These are phyloP conservation scores for Saprolegnia diclina DNA, from an alignment of 352 stramenopile species.

Conservation along the genomic window DNA sequence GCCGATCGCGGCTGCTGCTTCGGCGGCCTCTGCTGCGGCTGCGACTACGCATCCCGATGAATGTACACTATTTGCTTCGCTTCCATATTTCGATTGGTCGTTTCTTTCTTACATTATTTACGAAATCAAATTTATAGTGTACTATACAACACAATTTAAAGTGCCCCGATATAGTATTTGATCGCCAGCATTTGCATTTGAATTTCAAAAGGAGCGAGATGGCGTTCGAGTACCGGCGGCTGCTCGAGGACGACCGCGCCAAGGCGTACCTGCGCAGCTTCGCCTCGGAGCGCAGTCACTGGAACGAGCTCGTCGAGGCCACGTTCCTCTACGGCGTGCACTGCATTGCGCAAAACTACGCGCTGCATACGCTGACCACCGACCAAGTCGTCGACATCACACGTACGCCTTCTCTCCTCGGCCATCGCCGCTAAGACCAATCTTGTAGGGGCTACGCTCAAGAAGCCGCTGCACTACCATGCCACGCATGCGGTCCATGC, in stretches of 20 bases:
- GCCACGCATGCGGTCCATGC: background rate
- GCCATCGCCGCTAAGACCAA: background rate
- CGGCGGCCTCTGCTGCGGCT: slow-evolving; percentile 30
- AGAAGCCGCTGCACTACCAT: slow-evolving; percentile 20
- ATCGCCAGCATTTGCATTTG: background rate
- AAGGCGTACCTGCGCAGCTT: slow-evolving; percentile 20
- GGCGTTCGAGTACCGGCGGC: slow-evolving; percentile 18
- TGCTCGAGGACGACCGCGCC: slow-evolving; percentile 10
- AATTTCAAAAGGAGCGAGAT: background rate
- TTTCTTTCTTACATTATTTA: background rate
- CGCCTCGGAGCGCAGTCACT: slow-evolving; percentile 4
- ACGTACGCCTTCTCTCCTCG: background rate
- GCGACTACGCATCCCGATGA: slow-evolving; percentile 13
- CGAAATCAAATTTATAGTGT: background rate
- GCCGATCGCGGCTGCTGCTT: slow-evolving; percentile 24
- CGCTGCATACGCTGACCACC: slow-evolving; percentile 20
- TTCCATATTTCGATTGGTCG: background rate
- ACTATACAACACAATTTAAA: background rate
- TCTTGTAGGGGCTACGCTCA: slow-evolving; percentile 11
- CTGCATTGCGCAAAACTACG: slow-evolving; percentile 25
- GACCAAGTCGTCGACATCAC: slow-evolving; percentile 26
- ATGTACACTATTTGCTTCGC: background rate
- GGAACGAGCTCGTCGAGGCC: slow-evolving; percentile 24
- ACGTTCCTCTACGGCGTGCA: slow-evolving; percentile 27
- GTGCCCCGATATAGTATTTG: no score